phyloP scores from a whole-genome alignment of 305 asterid species.

The Fraxinus dipetala region DNA sequence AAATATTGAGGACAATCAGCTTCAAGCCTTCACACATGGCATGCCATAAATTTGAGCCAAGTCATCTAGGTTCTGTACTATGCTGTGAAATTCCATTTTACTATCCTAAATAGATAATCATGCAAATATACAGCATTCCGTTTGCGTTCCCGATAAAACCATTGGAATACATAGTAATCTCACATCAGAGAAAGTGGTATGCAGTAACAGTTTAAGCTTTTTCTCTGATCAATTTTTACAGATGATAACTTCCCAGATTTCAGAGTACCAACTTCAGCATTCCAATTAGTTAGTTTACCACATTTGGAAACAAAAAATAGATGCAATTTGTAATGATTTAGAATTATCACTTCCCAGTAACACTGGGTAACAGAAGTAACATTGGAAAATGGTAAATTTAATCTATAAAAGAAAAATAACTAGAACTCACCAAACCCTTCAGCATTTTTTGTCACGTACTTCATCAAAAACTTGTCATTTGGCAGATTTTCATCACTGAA shows the following conservation, averaged over 20 bases:
- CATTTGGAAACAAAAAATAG: neutral
- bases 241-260: neutral
- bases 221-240: neutral
- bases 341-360: neutral
- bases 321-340: neutral
- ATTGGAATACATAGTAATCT: neutral
- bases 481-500: slow-evolving; percentile 87
- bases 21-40: neutral
- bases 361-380: neutral
- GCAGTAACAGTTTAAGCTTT: neutral
- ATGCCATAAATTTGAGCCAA: neutral
- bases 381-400: neutral
- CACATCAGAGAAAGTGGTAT: neutral
- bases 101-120: neutral
- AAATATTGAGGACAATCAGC: neutral
- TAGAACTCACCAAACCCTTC: slow-evolving; percentile 73
- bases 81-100: neutral
- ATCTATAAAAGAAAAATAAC: slow-evolving; percentile 9
- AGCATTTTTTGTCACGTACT: slow-evolving; percentile 47
- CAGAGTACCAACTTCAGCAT: neutral
- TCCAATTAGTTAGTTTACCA: neutral
- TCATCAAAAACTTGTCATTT: slow-evolving; percentile 72
- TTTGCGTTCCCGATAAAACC: neutral
- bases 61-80: neutral
- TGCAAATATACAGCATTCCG: neutral